Percentiles rank a stretch among this genome's conserved stretches.
These are phyloP conservation scores for Ormosia semicastrata DNA, from an alignment of 306 rosid species.

Conservation along the genomic window DNA sequence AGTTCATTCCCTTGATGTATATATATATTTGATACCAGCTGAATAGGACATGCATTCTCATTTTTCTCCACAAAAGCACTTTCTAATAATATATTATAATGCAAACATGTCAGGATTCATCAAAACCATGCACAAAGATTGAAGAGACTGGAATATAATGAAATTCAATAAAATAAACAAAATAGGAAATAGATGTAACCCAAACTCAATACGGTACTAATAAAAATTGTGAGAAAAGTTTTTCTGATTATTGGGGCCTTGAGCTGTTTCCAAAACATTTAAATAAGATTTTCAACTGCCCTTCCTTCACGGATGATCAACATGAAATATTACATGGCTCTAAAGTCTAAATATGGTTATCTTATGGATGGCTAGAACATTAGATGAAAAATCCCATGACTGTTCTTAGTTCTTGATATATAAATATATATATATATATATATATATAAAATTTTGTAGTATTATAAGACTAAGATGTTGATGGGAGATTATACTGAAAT, in stretches of 20 bases:
- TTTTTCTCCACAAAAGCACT: too few relatives aligned
- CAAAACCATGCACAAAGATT: neutral
- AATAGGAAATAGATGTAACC: neutral
- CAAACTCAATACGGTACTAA: neutral
- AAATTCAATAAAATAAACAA: neutral
- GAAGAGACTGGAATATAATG: neutral
- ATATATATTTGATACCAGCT: too few relatives aligned
- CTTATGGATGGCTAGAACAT: conserved; percentile 8
- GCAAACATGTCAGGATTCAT: neutral
- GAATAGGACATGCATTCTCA: too few relatives aligned
- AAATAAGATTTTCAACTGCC: neutral
- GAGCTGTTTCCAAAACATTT: neutral
- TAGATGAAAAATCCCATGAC: neutral
- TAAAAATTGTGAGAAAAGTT: neutral
- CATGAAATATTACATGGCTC: neutral
- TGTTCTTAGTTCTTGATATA: neutral
- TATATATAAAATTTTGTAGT: neutral
- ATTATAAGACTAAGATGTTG: neutral
- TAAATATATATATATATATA: too few relatives aligned
- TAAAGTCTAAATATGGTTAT: neutral
- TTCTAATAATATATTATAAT: neutral
- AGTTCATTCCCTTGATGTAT: too few relatives aligned
- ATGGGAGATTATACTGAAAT: conserved; percentile 26
- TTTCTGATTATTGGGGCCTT: neutral
- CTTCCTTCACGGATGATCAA: conserved; percentile 2